Evolutionary conservation across 495 filamentous ascomycete species (phyloP), one percentile per base, ranked within the genome.

Genomic region (Acidomyces sp.): DNA sequence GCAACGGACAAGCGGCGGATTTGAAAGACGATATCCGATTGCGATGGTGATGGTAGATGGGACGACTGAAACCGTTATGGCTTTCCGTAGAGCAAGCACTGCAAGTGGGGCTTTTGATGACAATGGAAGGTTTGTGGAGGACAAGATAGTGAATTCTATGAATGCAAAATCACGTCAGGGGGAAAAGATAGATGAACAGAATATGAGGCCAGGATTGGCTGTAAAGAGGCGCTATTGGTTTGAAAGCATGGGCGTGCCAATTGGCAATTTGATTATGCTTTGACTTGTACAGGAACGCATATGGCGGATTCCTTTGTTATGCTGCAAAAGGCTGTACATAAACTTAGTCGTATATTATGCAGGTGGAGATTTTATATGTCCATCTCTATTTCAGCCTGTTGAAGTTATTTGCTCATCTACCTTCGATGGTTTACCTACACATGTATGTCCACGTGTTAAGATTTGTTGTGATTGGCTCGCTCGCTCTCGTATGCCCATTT

Each of bases 11-110:
- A 70, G 77, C 0, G 71, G 68, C 9, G 86, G 87, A 0, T 64
- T 92, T 26, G 63, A 68, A 29, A 62, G 90, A n/a, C 74, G 75
- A 37, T 62, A 87, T 46, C 74, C 74, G 11, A 78, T 94, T 13
- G 70, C 77, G 17, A 77, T 94, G 77, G 69, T 93, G 17, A 82
- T 96, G 79, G 77, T 92, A 6, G 31, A 51, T 78, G 42, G 85
- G 83, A 0, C 50, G 92, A 35, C 25, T 35, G 41, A 36, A 37
- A 40, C 30, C 6, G 37, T 71, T 75, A 56, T 71, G 82, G 55
- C 62, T 80, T 56, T 94, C 79, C 53, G 71, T 71, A 44, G 85
- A 81, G 38, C 78, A 82, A 57, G 85, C 85, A 15, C 55, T 78
- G 22, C 68, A 72, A 40, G 78, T 88, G 38, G 67, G 64, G 37